Evolutionary conservation across 176 grass and related monocot species (phyloP), one percentile per base, ranked within the genome.

Genomic region (Miscanthus lutarioriparius): DNA sequence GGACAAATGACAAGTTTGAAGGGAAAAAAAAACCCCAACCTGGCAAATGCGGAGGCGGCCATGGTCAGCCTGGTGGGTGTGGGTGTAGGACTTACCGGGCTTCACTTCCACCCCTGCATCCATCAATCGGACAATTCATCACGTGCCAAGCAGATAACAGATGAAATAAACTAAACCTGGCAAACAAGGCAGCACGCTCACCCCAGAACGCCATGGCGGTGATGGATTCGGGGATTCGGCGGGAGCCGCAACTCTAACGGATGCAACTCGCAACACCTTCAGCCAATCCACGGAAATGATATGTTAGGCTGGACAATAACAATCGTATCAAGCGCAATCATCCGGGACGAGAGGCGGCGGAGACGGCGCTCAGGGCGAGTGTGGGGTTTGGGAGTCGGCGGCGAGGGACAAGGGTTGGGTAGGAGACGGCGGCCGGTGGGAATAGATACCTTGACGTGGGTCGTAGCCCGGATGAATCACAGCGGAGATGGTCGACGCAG

Each of bases 11-110:
- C 13, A 81, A 39, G 13, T 10, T 49, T n/a, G 19, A 51, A n/a
- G 5, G 39, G 10, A 1, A 1, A 45, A 20, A 32, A 35, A 53
- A 38, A 75, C 2, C n/a, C 26, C 4, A 36, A 98, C 96, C 96
- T 89, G 93, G 77, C 77, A 88, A 66, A 98, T 48, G 38, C 96
- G 93, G 64, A 98, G 96, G 80, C 96, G 90, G 43, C 92, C 93
- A 36, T 89, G 91, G 38, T 89, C 70, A 22, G 77, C 53, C 70
- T 98, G 69, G 37, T 95, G 85, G 69, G 54, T 39, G 75, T 98
- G 96, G 37, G 83, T 89, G 72, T 95, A 98, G 28, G 92, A 91
- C 35, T 95, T 98, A 30, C 93, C 91, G 1, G 96, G 93, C 74
- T 76, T 93, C 84, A 98, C 87, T 88, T 98, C 96, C 54, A 98